These are phyloP conservation scores for Selaginella tamariscina DNA, from an alignment of 75 land plant species.

Conservation along the genomic window DNA sequence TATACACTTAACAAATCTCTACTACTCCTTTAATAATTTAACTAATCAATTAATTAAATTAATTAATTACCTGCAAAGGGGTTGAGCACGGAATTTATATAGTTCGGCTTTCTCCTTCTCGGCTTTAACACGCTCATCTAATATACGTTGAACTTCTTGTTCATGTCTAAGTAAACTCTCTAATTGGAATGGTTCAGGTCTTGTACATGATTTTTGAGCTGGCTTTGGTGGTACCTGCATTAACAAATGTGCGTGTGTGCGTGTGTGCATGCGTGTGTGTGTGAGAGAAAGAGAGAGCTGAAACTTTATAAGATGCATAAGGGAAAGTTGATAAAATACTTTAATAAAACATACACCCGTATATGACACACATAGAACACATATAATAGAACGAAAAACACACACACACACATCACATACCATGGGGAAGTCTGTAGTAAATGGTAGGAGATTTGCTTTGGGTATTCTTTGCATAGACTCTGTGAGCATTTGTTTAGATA, in stretches of 20 bases:
- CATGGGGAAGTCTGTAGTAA: conserved; percentile 78
- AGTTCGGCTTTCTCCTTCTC: conserved; percentile 51
- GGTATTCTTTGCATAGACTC: conserved; percentile 60
- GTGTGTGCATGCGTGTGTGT: no score
- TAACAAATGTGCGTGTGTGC: not conserved
- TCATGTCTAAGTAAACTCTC: conserved; percentile 79
- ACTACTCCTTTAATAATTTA: no score
- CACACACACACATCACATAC: no score
- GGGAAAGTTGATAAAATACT: no score
- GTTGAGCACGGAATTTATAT: conserved; percentile 79
- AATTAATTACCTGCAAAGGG: conserved; percentile 58
- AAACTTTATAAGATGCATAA: no score
- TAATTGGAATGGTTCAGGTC: conserved; percentile 73
- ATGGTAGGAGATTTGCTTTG: conserved; percentile 80
- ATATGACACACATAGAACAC: no score
- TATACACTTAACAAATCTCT: no score
- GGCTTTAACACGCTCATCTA: conserved; percentile 48
- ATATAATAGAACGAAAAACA: no score
- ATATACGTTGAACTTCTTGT: conserved; percentile 56
- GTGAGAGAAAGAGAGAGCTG: no score
- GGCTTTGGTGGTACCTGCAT: conserved; percentile 80
- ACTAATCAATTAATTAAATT: no score
- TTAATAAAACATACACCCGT: no score
- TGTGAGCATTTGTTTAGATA: conserved; percentile 39
- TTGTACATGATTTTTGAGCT: conserved; percentile 74